Base-by-base conservation (phyloP, 2,329 filamentous ascomycete genomes). In the Diaporthe sp. region DNA sequence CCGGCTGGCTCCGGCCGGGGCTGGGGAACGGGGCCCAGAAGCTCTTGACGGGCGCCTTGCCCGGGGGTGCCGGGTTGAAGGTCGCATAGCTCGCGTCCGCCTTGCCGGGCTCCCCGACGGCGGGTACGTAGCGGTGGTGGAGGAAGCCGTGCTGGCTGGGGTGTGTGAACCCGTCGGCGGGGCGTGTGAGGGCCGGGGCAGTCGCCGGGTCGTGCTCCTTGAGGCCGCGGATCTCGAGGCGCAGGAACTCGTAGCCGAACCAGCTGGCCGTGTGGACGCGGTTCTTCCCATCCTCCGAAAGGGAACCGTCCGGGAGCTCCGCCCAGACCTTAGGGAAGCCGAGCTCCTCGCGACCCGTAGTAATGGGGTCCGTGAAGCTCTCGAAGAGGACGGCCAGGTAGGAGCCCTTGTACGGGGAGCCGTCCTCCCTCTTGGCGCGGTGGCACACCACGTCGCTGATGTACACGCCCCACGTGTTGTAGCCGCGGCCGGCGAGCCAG, bases 401-500 rank as follows among this genome's bases (percentile, higher is more conserved):
- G 0, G 88, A 88, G 2, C 90, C 91, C 44, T 67, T 67, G 17
- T 81, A 81, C 1, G 90, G 79, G 0, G 84, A 82, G 0, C 83
- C 82, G 1, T 90, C 89, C 72, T 82, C 89, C 80, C 85, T 82
- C 77, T 87, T 88, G 1, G 82, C 85, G 77, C 92, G 92, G 76
- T 91, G 82, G 1, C 62, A 68, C 28, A 68, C 62, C 22, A 93
- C 88, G 0, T 89, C 91, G 76, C 93, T 91, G 22, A 93, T 87
- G 79, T 91, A 92, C 0, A 93, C 84, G 0, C 90, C 91, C 19
- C 91, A 83, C 77, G 88, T 87, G 25, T 83, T 87, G 79, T 93
- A 93, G 0, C 91, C 90, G 0, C 83, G 82, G 2, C 91, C 91
- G 4, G 89, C 90, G 0, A 93, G 86, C 91, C 91, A 93, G 42